Conservation (phyloP, 768 basidiomycete genomes). For the Serpula lacrymans region DNA sequence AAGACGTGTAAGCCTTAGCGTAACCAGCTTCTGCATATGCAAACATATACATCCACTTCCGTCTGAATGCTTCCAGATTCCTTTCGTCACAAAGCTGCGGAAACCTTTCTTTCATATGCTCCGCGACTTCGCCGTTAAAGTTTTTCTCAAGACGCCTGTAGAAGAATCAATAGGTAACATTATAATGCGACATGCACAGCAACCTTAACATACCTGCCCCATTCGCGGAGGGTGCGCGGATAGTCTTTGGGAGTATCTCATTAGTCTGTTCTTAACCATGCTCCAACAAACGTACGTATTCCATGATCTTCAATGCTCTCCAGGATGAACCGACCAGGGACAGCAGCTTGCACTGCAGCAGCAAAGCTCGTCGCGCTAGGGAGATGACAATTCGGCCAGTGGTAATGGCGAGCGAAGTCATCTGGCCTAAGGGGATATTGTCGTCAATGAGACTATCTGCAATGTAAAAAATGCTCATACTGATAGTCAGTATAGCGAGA, state of each 20-base stretch:
- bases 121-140: constrained; percentile 13
- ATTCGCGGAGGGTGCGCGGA: constrained; percentile 20
- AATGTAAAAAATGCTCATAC: not conserved
- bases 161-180: constrained; percentile 5
- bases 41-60: constrained; percentile 25
- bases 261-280: no score
- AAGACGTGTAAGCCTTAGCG: constrained; percentile 16
- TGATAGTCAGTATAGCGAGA: constrained; percentile 24
- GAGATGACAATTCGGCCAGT: constrained; percentile 23
- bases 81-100: constrained; percentile 17
- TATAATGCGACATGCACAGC: constrained; percentile 15
- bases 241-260: constrained; percentile 43
- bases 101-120: constrained; percentile 12
- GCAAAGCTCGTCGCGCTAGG: constrained; percentile 19
- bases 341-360: constrained; percentile 9
- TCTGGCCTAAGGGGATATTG: constrained; percentile 11
- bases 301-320: constrained; percentile 18
- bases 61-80: constrained; percentile 19
- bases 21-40: constrained; percentile 24
- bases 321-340: constrained; percentile 17
- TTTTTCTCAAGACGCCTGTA: constrained; percentile 24
- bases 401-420: constrained; percentile 25
- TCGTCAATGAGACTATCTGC: not conserved
- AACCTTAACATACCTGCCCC: constrained; percentile 27
- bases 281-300: constrained; percentile 10